These are phyloP conservation scores for Candida germanica DNA, from an alignment of 805 yeast genomes.

Conservation along the genomic window DNA sequence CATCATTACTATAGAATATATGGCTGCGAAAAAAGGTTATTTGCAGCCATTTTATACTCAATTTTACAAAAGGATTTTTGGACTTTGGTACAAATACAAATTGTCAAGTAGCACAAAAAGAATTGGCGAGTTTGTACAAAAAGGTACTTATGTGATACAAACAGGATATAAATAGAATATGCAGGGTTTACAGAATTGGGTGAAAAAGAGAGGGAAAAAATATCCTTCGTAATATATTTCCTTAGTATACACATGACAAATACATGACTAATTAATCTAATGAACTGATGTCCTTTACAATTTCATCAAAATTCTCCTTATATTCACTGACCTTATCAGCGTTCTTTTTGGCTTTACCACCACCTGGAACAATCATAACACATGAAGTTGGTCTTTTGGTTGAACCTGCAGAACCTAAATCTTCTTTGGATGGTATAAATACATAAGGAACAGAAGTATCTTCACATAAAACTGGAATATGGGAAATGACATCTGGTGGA, in stretches of 20 bases:
- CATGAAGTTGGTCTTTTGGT: slow-evolving; percentile 99
- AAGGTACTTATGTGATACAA: too few relatives aligned
- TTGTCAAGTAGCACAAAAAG: too few relatives aligned
- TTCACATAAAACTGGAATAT: slow-evolving; percentile 95
- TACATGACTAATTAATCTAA: slow-evolving; percentile 16
- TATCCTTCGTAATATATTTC: not conserved
- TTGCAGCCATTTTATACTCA: too few relatives aligned
- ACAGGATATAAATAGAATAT: too few relatives aligned
- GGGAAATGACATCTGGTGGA: slow-evolving; percentile 96
- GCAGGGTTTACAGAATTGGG: too few relatives aligned
- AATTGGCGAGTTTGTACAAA: too few relatives aligned
- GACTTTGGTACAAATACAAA: not conserved
- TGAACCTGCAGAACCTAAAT: slow-evolving; percentile 97
- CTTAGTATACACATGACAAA: slow-evolving; percentile 7
- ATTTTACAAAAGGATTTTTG: not conserved
- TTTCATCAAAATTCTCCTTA: slow-evolving; percentile 88
- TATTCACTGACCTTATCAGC: slow-evolving; percentile 74
- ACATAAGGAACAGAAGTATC: slow-evolving; percentile 88
- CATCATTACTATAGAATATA: too few relatives aligned
- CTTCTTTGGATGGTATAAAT: slow-evolving; percentile 96
- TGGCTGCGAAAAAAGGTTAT: slow-evolving; percentile 1
- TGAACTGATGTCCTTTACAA: slow-evolving; percentile 80
- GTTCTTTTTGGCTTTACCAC: slow-evolving; percentile 77
- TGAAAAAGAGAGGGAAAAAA: too few relatives aligned
- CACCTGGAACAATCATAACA: slow-evolving; percentile 96